Evolutionary conservation across 2,329 filamentous ascomycete genomes (phyloP).

Genomic region (Penicillium digitatum): DNA sequence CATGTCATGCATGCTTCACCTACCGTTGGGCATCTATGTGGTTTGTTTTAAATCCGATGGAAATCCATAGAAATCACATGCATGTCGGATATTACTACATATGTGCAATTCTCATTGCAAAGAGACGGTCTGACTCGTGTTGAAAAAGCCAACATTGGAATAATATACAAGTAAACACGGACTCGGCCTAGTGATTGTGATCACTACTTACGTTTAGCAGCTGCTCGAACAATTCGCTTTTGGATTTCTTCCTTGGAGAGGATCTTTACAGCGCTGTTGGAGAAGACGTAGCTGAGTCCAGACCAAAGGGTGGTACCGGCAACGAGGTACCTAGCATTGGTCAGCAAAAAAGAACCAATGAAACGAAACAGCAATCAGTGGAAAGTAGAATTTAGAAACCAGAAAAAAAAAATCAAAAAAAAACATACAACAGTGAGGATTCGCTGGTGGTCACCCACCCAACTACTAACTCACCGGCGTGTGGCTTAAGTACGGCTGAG

Average conservation of each 20-base stretch:
- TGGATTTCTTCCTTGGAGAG: slow-evolving; percentile 50
- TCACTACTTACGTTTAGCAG: slow-evolving; percentile 24
- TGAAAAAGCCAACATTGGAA: neutral
- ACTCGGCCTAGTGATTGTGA: neutral
- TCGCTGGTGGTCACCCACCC: slow-evolving; percentile 49
- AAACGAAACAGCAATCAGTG: neutral
- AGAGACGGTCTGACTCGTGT: neutral
- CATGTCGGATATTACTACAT: neutral
- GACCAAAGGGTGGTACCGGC: slow-evolving; percentile 90
- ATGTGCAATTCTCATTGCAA: neutral
- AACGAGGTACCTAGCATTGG: slow-evolving; percentile 65
- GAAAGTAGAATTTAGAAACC: neutral
- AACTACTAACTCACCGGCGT: slow-evolving; percentile 48
- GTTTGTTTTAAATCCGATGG: neutral
- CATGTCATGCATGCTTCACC: neutral
- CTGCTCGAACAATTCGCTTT: slow-evolving; percentile 32
- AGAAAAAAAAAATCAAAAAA: slow-evolving; percentile 17
- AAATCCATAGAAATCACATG: neutral
- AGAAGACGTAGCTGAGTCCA: slow-evolving; percentile 85
- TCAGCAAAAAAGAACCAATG: slow-evolving; percentile 2
- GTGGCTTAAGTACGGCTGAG: slow-evolving; percentile 49
- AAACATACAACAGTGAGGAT: slow-evolving; percentile 47
- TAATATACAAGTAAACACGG: neutral
- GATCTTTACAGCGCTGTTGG: slow-evolving; percentile 88
- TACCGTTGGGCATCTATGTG: neutral